Base-by-base conservation (phyloP, 2,329 filamentous ascomycete genomes). In the Aspergillus tanneri region DNA sequence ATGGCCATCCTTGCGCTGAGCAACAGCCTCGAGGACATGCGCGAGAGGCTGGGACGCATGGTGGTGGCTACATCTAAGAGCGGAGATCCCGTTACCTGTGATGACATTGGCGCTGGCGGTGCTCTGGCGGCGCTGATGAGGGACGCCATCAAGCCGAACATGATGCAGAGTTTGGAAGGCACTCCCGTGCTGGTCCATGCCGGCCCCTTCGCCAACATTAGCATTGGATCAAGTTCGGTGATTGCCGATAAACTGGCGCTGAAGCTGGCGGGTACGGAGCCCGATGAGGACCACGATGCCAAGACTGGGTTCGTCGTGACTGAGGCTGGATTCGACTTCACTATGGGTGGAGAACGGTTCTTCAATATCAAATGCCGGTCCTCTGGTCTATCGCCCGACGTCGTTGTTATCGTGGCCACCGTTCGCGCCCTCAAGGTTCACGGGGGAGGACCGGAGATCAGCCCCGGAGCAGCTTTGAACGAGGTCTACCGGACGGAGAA, bases 291-390 rank as follows among this genome's bases (percentile, higher is more conserved):
- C 61, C 82, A 91, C 64, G 77, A 83, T 42, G 77, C 85, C 59
- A 92, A 93, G 78, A 83, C 88, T 23, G 93, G 93, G 8, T 97
- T 93, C 62, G 92, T 96, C 18, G 85, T 99, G 28, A 99, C 93
- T 2, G 93, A 99, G 72, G 92, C 93, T 44, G 93, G 93, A 8
- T 99, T 99, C 71, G 93, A 99, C 73, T 99, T 99, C 75, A 97
- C 93, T 63, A 99, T 99, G 93, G 93, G 93, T 56, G 93, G 93
- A 55, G 93, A 99, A 80, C 87, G 93, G 43, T 99, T 99, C 81
- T 97, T 99, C 84, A 97, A 99, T 78, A 97, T 99, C 79, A 99
- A 99, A 80, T 97, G 93, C 76, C 87, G 93, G 52, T 88, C 90
- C 8, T 96, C 92, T 5, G 92, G 92, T 19, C 85, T 99, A 37